Evolutionary conservation across 139 green algal species (phyloP), one percentile per base, ranked within the genome.

Genomic region (Medakamo hakoo): DNA sequence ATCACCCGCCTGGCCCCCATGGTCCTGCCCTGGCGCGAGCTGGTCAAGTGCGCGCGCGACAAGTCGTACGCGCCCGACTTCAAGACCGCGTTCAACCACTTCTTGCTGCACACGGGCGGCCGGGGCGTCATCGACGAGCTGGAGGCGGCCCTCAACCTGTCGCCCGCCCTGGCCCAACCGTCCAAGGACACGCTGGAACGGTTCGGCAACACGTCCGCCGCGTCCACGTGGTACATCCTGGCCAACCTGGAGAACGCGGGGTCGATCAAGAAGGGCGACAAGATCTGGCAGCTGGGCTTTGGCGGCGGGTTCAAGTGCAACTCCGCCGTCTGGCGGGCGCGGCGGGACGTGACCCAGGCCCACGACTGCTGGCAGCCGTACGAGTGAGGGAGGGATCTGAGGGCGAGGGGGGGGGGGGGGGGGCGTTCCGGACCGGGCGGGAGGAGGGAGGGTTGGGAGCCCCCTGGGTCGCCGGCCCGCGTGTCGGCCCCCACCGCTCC

Each of bases 161-260:
- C 58, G 4, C 20, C 49, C 23, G 40, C 65, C 18, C 49, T 77
- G 26, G 60, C 71, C 28, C 66, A 80, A 74, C 79, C 79, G 2
- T 77, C 66, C 32, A 68, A 69, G 32, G 69, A 71, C 24, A 63
- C 61, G 21, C 67, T 72, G 14, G 63, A 57, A 30, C 68, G 73
- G 28, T 91, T 82, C 64, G 84, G 84, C 52, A 88, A 90, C 73
- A 79, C 77, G 57, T 86, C 78, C 24, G 80, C 74, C 60, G 76
- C 74, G 21, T 86, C 78, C 70, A 84, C 88, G 68, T 88, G 82
- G 82, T 77, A 67, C 31, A 57, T 68, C 23, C 59, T 72, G 59
- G 29, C 69, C 16, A 71, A 61, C 65, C 64, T 69, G 20, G 70
- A 80, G 67, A 58, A 40, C 62, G 48, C 19, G 31, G 20, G 31